Conservation (phyloP, 2,329 filamentous ascomycete genomes). For the Aspergillus eucalypticola region DNA sequence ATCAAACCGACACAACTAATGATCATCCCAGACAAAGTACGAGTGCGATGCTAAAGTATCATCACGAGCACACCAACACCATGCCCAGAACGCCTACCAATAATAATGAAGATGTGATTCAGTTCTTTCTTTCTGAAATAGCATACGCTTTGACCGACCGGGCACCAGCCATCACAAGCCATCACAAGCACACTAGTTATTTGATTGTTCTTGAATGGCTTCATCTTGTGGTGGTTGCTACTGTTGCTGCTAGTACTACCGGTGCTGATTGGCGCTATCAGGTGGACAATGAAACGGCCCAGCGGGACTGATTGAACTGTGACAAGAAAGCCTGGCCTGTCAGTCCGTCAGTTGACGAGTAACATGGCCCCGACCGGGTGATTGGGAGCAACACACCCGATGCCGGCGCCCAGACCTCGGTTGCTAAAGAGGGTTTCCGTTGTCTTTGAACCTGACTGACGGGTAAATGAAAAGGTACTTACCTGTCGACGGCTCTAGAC, state of each 20-base stretch:
- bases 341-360: neutral
- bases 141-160: neutral
- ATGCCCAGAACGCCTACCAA: no score
- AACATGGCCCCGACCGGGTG: neutral
- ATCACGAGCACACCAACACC: no score
- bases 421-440: neutral
- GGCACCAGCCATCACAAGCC: neutral
- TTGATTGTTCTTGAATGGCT: neutral
- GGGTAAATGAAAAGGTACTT: neutral
- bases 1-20: no score
- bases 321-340: neutral
- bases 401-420: neutral
- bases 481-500: neutral
- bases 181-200: neutral
- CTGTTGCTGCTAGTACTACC: neutral
- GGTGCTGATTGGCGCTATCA: neutral
- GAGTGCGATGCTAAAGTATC: no score
- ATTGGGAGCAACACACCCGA: neutral
- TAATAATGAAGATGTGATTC: no score
- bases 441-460: neutral
- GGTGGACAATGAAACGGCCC: neutral
- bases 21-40: no score
- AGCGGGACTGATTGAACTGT: neutral
- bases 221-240: neutral
- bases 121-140: neutral